These are phyloP conservation scores for Trypanosoma vivax DNA, from an alignment of 208 protist genomes.

Conservation along the genomic window DNA sequence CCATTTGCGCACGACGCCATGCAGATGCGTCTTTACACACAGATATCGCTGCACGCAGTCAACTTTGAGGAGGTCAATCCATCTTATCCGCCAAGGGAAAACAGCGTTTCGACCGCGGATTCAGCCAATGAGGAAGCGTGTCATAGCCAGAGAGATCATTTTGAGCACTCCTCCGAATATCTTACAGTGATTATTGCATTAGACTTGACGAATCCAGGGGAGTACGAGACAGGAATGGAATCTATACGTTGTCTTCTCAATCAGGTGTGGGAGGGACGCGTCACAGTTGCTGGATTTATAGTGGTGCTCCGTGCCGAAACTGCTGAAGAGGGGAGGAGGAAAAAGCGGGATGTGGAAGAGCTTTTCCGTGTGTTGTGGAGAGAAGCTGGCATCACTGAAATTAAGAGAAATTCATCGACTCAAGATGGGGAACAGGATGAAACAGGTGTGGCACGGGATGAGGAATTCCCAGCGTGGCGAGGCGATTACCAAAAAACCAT, in stretches of 20 bases:
- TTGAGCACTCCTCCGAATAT: not conserved
- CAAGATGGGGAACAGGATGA: not conserved
- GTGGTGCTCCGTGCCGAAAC: constrained; percentile 5
- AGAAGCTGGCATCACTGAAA: too few relatives aligned
- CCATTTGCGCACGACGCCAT: not conserved
- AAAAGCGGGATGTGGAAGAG: constrained; percentile 5
- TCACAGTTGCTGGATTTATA: constrained; percentile 17
- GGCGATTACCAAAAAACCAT: constrained; percentile 14
- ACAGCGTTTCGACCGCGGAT: too few relatives aligned
- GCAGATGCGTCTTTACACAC: constrained; percentile 5
- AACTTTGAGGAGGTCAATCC: constrained; percentile 4
- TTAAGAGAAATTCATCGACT: too few relatives aligned
- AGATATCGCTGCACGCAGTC: constrained; percentile 12
- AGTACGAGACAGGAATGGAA: constrained; percentile 11
- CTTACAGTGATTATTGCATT: constrained; percentile 17
- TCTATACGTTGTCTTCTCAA: constrained; percentile 7
- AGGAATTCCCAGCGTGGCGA: constrained; percentile 6
- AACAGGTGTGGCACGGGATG: not conserved
- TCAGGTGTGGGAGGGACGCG: not conserved
- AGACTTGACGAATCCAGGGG: not conserved
- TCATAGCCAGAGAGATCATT: not conserved
- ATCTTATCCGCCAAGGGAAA: too few relatives aligned
- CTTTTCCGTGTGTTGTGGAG: too few relatives aligned
- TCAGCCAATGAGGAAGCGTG: not conserved
- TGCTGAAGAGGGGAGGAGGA: constrained; percentile 1